Evolutionary conservation across 2,329 filamentous ascomycete genomes (phyloP).

Genomic region (Chalara sp.): DNA sequence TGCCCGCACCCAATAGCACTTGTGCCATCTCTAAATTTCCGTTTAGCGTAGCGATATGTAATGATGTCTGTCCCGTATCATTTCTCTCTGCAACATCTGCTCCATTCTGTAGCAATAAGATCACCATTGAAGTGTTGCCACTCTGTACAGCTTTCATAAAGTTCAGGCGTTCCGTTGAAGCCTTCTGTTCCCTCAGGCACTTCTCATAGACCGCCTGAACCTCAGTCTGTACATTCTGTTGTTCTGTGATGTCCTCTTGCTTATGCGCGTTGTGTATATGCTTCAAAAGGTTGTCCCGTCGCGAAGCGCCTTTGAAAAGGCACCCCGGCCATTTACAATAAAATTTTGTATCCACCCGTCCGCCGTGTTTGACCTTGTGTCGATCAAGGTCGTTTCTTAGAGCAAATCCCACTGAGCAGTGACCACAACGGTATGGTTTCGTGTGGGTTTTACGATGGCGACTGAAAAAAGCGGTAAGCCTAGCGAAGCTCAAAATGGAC

Average conservation of each 20-base stretch:
- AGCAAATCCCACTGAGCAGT: slow-evolving; percentile 11
- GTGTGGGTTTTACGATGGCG: slow-evolving; percentile 14
- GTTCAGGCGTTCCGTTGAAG: slow-evolving; percentile 6
- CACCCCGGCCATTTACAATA: slow-evolving; percentile 13
- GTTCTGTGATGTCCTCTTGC: neutral
- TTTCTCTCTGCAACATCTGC: slow-evolving; percentile 8
- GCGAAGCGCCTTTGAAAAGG: slow-evolving; percentile 12
- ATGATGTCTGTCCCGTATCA: slow-evolving; percentile 3
- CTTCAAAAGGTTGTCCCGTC: slow-evolving; percentile 14
- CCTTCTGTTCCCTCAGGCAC: slow-evolving; percentile 7
- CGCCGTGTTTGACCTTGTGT: slow-evolving; percentile 12
- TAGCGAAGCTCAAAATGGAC: slow-evolving; percentile 1
- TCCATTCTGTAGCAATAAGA: slow-evolving; percentile 2
- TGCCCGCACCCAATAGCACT: slow-evolving; percentile 2
- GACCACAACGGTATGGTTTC: slow-evolving; percentile 9
- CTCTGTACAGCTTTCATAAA: slow-evolving; percentile 10
- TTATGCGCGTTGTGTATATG: slow-evolving; percentile 11
- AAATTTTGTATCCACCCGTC: slow-evolving; percentile 8
- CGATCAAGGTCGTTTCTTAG: slow-evolving; percentile 12
- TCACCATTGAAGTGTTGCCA: slow-evolving; percentile 8
- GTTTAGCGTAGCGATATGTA: slow-evolving; percentile 11
- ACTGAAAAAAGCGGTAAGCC: slow-evolving; percentile 5
- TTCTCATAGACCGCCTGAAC: slow-evolving; percentile 7
- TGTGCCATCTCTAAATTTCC: slow-evolving; percentile 5
- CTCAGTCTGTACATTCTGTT: slow-evolving; percentile 1